Base-by-base conservation (phyloP, 2,329 filamentous ascomycete species). In the Fusarium fracticaudum region DNA sequence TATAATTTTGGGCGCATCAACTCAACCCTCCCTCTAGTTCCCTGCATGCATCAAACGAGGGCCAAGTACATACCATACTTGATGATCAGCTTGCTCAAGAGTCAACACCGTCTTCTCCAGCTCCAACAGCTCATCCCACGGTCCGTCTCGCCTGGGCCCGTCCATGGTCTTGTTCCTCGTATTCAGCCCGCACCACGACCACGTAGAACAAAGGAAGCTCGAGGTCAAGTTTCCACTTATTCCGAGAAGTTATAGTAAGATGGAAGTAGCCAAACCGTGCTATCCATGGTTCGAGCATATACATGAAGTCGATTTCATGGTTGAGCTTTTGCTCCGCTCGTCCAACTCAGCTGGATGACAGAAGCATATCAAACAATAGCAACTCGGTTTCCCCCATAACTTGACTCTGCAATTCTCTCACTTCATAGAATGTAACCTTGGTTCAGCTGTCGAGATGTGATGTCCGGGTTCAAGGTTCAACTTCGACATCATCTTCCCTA, bases 231-330 rank as follows among this genome's bases (percentile, higher is more conserved):
- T 73, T 50, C 72, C 72, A 68, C 74, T 76, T 77, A 58, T 60
- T 77, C 77, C 74, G 64, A 75, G 74, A 78, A 78, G 72, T 65
- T 38, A 26, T 26, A 26, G 26, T 26, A 40, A 44, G 60, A 57
- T 72, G 14, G 71, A 77, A 76, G 41, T 26, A 29, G 48, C 22
- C 48, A 24, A 50, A 26, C 33, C 40, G 20, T 43, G 48, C 44
- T 50, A 40, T 35, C 33, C 33, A 35, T 66, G 65, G 63, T 67
- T 60, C 58, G 38, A 63, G 50, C 59, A 31, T 60, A 51, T 61
- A 64, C 72, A 50, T 33, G 47, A 69, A 64, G 67, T 69, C 55
- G 71, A 71, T 71, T 61, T 50, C 20, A 29, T 37, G 43, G 41
- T 55, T 64, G 24, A 59, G 67, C 62, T 69, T 57, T 58, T 64